Evolutionary conservation across 768 basidiomycete genomes (phyloP).

Genomic region (Gelatoporia subvermispora): DNA sequence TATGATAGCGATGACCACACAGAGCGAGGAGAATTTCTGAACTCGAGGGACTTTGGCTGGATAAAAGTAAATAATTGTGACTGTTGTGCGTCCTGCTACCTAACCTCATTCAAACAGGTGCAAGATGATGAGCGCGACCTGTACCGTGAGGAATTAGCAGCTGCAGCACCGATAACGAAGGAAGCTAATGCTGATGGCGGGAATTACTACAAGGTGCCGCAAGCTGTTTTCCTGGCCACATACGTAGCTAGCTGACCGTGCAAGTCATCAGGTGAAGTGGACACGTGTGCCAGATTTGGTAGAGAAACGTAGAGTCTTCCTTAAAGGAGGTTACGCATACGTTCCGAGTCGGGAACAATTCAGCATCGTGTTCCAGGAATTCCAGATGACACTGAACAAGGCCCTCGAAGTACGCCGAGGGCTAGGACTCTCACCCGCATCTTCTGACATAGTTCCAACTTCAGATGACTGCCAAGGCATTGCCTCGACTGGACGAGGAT

Average conservation of each 20-base stretch:
- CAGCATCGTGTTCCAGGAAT: slow-evolving; percentile 85
- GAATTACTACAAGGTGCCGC: slow-evolving; percentile 71
- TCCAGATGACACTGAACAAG: slow-evolving; percentile 63
- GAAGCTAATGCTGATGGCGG: slow-evolving; percentile 34
- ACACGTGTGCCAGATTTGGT: slow-evolving; percentile 92
- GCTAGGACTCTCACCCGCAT: background rate
- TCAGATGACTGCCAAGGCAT: slow-evolving; percentile 82
- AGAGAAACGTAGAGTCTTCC: slow-evolving; percentile 70
- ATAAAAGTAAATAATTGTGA: slow-evolving; percentile 35
- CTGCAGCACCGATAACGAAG: slow-evolving; percentile 38
- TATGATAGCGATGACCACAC: slow-evolving; percentile 58
- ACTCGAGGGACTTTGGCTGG: slow-evolving; percentile 62
- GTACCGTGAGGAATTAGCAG: slow-evolving; percentile 44
- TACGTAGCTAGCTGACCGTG: background rate
- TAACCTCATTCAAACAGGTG: slow-evolving; percentile 39
- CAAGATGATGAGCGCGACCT: slow-evolving; percentile 47
- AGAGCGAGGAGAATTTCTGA: slow-evolving; percentile 66
- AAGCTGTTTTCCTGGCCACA: background rate
- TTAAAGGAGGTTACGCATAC: slow-evolving; percentile 83
- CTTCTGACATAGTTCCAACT: background rate
- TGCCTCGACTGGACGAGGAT: slow-evolving; percentile 93
- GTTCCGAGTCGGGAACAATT: slow-evolving; percentile 74
- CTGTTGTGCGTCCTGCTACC: background rate
- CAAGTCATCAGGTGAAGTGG: slow-evolving; percentile 79
- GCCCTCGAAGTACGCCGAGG: slow-evolving; percentile 63